Evolutionary conservation across 805 yeast genomes (phyloP), one percentile per base, ranked within the genome.

Genomic region (Kregervanrija fluxuum): DNA sequence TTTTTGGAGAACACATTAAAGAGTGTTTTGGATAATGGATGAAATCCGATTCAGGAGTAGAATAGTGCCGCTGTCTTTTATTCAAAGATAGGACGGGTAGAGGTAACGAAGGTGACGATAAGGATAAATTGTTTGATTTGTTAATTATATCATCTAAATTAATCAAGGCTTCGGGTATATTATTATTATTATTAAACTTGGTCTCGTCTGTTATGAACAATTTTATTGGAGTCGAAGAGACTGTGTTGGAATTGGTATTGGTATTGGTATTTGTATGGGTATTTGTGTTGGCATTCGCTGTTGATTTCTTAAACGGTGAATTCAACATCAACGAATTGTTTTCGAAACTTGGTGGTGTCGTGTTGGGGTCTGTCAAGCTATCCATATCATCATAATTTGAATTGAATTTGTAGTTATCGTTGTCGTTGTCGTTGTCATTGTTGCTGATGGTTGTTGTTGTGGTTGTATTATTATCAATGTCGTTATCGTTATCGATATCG

Each of bases 201-300:
- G 60, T 55, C 38, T 61, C 66, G 45, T 64, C 65, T 5, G 68
- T 61, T 50, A 64, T 53, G 40, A 59, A 64, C 35, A 59, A 57
- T 40, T 52, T 52, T 2, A 61, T 51, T 12, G 51, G 51, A 8
- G 42, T 37, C 14, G 46, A 38, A 9, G 30, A 47, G 46, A 15
- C 49, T 41, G 40, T 38, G 11, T 5, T 41, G 15, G 41, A 38
- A 35, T 32, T 39, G 3, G 40, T 15, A 16, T 22, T 33, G 15
- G 42, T 1, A 15, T 8, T 30, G n/a, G 22, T 5, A 13, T 11
- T 35, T 22, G 28, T 13, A 34, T 14, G 15, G 31, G 32, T 37
- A 13, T 5, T 11, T 9, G 5, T 38, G 14, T 14, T 10, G 33
- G 14, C 33, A 3, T 30, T 40, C 11, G 38, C 37, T n/a, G 32